Evolutionary conservation across 208 protist species (phyloP), one percentile per base, ranked within the genome.

Genomic region (Novymonas esmeraldas): DNA sequence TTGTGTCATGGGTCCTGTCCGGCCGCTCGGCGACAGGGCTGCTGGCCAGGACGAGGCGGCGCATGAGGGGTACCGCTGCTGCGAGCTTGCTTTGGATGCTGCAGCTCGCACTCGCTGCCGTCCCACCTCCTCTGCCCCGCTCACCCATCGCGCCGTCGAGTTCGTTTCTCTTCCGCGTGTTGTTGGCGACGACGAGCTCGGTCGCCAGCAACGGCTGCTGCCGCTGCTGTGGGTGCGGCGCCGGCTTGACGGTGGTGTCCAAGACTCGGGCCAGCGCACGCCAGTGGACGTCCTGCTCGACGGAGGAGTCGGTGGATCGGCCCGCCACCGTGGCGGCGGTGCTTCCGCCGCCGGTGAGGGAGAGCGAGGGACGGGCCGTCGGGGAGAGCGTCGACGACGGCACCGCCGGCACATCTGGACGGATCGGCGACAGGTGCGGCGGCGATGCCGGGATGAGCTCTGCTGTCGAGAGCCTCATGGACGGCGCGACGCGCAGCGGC

Each of bases 301-400:
- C 56, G 2, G 18, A 62, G 16, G 41, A 31, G 24, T 62, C 56
- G 7, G 41, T 29, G 24, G 36, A 49, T n/a, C 39, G 56, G 41
- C 56, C 39, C 16, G 29, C 29, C 31, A 39, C 33, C 11, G 33
- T 44, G 10, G 14, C 54, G 7, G 54, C 9, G 54, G 13, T 59
- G 54, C 54, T 59, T n/a, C n/a, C n/a, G 54, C 24, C 31, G 31
- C 10, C 31, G 16, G 56, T 20, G 1, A 49, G 16, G 24, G 56
- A 61, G 39, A 49, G 18, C 6, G 56, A 49, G 24, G 10, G 41
- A 11, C 22, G 29, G 3, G 42, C 9, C 24, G 38, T 34, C 38
- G 34, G 54, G n/a, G 34, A 44, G 34, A 33, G 50, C 18, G 26
- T 33, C 3, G 24, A 31, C 13, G 29, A 33, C 26, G 48, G 1